Evolutionary conservation across 2,329 filamentous ascomycete species (phyloP), one percentile per base, ranked within the genome.

Genomic region (Fusarium papillatum): DNA sequence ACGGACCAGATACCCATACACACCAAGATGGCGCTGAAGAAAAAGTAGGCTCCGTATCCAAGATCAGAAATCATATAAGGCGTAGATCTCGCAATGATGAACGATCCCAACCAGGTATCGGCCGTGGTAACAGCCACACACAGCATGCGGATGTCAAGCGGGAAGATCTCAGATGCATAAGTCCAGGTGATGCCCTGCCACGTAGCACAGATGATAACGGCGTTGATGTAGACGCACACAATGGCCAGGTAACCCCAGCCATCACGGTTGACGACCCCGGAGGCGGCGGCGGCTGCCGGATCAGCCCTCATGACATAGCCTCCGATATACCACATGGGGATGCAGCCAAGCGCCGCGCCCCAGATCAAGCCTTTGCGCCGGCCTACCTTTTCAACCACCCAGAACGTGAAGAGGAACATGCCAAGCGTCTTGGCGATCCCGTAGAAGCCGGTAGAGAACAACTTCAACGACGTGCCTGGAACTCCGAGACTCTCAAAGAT

Each of bases 11-110:
- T 77, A 13, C 86, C 83, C 74, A 87, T 86, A 34, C 83, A 72
- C 19, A 88, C 81, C 61, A 88, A 66, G 34, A 88, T 82, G 0
- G 84, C 81, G 5, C 86, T 88, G 73, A 90, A 90, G 80, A 90
- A 86, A 68, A 90, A 87, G 78, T 88, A 90, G 0, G 88, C 87
- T 10, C 88, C 88, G 72, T 88, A 90, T 1, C 83, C 83, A 1
- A 86, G 79, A 7, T 80, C 78, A 1, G 81, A 83, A 19, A 86
- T 83, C 85, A 86, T 86, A 68, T 85, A 85, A 0, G 84, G 85
- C 0, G 83, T 84, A 26, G 83, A 81, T 31, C 83, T 80, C 4
- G 84, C 83, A 53, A 86, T 84, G 77, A 85, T 79, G 70, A 86
- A 86, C 3, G 82, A 84, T 11, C 83, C 83, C 22, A 86, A 75